Percentiles rank a stretch among this genome's conserved stretches.
These are phyloP conservation scores for Kodamaea derodonti DNA, from an alignment of 1,139 yeast genomes.

Conservation along the genomic window DNA sequence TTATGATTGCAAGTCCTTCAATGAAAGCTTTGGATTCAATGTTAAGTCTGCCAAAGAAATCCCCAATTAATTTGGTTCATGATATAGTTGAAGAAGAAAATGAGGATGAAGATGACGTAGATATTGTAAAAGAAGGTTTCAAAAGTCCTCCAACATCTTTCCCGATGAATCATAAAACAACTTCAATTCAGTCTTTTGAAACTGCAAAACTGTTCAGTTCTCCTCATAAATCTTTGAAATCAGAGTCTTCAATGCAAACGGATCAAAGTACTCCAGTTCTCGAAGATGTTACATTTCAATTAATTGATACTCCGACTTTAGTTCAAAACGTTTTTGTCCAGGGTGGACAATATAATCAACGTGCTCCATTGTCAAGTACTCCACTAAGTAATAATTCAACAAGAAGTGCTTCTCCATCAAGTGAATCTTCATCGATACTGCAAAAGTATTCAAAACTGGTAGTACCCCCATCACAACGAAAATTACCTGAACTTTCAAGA, in stretches of 20 bases:
- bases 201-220: conserved; percentile 23
- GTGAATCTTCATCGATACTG: background rate
- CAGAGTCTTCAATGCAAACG: conserved; percentile 5
- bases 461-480: conserved; percentile 1
- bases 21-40: conserved; percentile 50
- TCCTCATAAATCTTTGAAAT: conserved; percentile 5
- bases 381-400: background rate
- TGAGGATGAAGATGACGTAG: conserved; percentile 1
- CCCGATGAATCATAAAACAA: conserved; percentile 5
- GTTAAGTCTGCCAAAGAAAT: conserved; percentile 26
- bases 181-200: conserved; percentile 22
- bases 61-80: background rate
- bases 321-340: conserved; percentile 5
- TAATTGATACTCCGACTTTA: conserved; percentile 9
- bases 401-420: too few relatives aligned
- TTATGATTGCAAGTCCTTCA: conserved; percentile 53
- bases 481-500: background rate
- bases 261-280: conserved; percentile 18
- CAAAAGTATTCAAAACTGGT: conserved; percentile 1
- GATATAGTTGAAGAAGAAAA: conserved; percentile 14
- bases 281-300: conserved; percentile 23
- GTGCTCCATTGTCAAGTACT: background rate
- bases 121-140: conserved; percentile 3
- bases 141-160: background rate
- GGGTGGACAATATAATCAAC: background rate